Conservation (phyloP, 2,329 filamentous ascomycete genomes). For the Hymenoscyphus albidus region DNA sequence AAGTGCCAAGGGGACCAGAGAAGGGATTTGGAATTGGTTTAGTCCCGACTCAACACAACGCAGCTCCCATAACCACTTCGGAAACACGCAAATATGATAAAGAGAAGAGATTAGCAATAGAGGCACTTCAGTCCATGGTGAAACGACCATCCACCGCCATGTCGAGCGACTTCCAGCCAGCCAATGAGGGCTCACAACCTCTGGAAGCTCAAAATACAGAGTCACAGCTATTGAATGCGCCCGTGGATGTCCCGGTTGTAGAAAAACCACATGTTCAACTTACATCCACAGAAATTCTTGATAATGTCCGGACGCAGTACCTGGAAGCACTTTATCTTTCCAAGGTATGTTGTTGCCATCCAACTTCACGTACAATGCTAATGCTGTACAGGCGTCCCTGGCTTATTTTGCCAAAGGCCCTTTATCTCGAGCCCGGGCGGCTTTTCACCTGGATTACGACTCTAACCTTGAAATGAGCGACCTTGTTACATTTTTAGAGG, state of each 20-base stretch:
- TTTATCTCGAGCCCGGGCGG: conserved; percentile 67
- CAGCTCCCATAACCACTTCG: conserved; percentile 13
- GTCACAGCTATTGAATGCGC: neutral
- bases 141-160: conserved; percentile 39
- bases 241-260: neutral
- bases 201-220: conserved; percentile 12
- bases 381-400: conserved; percentile 59
- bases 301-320: conserved; percentile 56
- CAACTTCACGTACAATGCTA: conserved; percentile 32
- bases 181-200: conserved; percentile 9
- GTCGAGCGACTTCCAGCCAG: conserved; percentile 19
- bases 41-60: neutral
- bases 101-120: conserved; percentile 56
- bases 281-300: conserved; percentile 51
- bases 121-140: conserved; percentile 59
- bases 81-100: conserved; percentile 37
- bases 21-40: conserved; percentile 4
- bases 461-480: conserved; percentile 57
- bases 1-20: conserved; percentile 31
- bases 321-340: conserved; percentile 60
- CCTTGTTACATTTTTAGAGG: conserved; percentile 64
- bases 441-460: conserved; percentile 62
- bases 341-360: conserved; percentile 43
- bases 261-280: conserved; percentile 17
- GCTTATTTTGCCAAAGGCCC: conserved; percentile 84